A percentile compares a stretch with the other conserved stretches of the same genome.
Conservation (phyloP, 73 alveolate genomes). For the Stentor coeruleus region DNA sequence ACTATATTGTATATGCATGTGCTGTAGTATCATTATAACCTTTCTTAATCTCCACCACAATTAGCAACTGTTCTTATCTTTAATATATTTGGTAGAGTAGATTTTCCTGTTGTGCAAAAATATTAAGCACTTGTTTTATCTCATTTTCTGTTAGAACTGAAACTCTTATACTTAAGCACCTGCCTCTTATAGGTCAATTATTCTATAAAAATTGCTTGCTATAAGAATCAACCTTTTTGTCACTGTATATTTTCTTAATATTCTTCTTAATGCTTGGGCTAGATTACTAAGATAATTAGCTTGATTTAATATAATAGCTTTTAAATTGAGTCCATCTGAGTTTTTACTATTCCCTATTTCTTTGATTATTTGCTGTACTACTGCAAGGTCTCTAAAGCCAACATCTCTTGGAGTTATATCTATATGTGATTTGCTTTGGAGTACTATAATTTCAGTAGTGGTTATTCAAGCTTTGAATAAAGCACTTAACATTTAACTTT, state of each 20-base stretch:
- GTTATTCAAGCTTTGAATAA: slow-evolving; percentile 33
- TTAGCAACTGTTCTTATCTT: slow-evolving; percentile 41
- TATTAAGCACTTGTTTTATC: slow-evolving; percentile 41
- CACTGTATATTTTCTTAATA: slow-evolving; percentile 95
- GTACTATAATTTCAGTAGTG: slow-evolving; percentile 71
- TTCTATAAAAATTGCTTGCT: slow-evolving; percentile 79
- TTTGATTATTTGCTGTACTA: slow-evolving; percentile 85
- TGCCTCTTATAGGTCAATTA: slow-evolving; percentile 90
- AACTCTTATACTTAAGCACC: slow-evolving; percentile 91
- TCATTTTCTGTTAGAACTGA: slow-evolving; percentile 83
- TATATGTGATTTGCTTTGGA: slow-evolving; percentile 76
- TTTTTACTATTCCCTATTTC: slow-evolving; percentile 77
- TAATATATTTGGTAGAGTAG: slow-evolving; percentile 47
- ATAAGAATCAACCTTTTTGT: slow-evolving; percentile 86
- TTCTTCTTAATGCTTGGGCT: slow-evolving; percentile 96
- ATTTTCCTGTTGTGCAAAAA: slow-evolving; percentile 55
- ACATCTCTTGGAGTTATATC: slow-evolving; percentile 97
- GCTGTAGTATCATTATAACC: slow-evolving; percentile 66
- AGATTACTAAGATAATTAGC: slow-evolving; percentile 86
- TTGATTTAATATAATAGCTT: slow-evolving; percentile 91
- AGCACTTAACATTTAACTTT: slow-evolving; percentile 65
- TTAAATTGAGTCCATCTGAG: slow-evolving; percentile 33
- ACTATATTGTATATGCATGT: slow-evolving; percentile 20
- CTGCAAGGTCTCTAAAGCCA: slow-evolving; percentile 86
- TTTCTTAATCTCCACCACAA: slow-evolving; percentile 68